Conservation (phyloP, 345 rosid species). For the Iberis pinnata region DNA sequence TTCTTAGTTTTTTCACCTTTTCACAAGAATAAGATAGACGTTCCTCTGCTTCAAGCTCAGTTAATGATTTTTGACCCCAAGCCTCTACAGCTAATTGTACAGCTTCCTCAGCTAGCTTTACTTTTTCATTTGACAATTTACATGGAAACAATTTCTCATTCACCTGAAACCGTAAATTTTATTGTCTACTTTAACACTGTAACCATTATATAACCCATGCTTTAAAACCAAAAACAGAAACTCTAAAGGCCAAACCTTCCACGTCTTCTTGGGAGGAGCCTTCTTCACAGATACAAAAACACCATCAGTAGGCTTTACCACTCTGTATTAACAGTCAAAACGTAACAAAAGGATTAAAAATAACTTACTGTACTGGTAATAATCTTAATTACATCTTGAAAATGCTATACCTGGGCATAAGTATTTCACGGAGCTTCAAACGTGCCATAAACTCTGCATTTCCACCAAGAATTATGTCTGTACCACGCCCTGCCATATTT, state of each 20-base stretch:
- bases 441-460: constrained; percentile 98
- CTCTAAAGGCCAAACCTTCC: constrained; percentile 60
- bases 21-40: constrained; percentile 90
- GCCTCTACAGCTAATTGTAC: constrained; percentile 66
- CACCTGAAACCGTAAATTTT: constrained; percentile 45
- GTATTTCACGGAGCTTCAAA: constrained; percentile 92
- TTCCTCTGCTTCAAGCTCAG: constrained; percentile 95
- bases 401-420: constrained; percentile 77
- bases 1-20: constrained; percentile 48
- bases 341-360: too few species aligned
- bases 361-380: too few species aligned
- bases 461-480: constrained; percentile 96
- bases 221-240: constrained; percentile 11
- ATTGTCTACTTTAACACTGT: constrained; percentile 4
- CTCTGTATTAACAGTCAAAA: constrained; percentile 43
- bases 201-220: constrained; percentile 15
- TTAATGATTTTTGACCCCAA: constrained; percentile 82
- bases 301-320: constrained; percentile 70
- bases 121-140: constrained; percentile 56
- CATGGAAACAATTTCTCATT: constrained; percentile 82
- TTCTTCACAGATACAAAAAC: constrained; percentile 81
- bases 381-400: not conserved
- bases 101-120: constrained; percentile 75
- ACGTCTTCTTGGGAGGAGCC: constrained; percentile 68
- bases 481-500: constrained; percentile 99